Evolutionary conservation across 2,329 filamentous ascomycete species (phyloP).

Genomic region (Thermothelomyces thermophilus): DNA sequence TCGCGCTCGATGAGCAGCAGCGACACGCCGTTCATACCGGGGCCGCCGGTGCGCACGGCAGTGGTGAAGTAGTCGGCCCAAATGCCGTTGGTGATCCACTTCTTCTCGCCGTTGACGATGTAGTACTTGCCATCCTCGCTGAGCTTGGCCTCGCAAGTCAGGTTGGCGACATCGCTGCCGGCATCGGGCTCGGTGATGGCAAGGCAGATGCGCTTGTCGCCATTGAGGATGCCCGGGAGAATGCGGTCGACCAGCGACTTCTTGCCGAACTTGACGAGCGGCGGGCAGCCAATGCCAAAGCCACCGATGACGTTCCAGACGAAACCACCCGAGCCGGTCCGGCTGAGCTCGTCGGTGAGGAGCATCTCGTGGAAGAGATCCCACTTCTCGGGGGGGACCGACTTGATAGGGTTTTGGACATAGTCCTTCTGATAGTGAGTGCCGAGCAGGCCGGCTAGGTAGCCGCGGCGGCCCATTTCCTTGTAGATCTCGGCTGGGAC

Average conservation of each 20-base stretch:
- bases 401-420: slow-evolving; percentile 63
- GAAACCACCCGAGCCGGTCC: slow-evolving; percentile 81
- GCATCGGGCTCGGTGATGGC: slow-evolving; percentile 97
- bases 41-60: slow-evolving; percentile 80
- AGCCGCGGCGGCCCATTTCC: slow-evolving; percentile 87
- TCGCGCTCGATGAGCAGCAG: slow-evolving; percentile 87
- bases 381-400: slow-evolving; percentile 83
- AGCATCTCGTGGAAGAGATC: slow-evolving; percentile 98
- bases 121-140: slow-evolving; percentile 96
- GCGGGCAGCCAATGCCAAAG: slow-evolving; percentile 92
- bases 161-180: slow-evolving; percentile 88
- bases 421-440: slow-evolving; percentile 74
- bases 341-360: slow-evolving; percentile 88
- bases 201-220: slow-evolving; percentile 95
- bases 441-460: slow-evolving; percentile 86
- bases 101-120: slow-evolving; percentile 99
- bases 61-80: slow-evolving; percentile 98
- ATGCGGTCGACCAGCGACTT: slow-evolving; percentile 80
- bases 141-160: slow-evolving; percentile 93
- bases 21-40: slow-evolving; percentile 88
- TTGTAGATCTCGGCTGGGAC: slow-evolving; percentile 89
- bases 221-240: slow-evolving; percentile 76
- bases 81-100: slow-evolving; percentile 98
- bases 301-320: slow-evolving; percentile 97
- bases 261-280: slow-evolving; percentile 85